Conservation (phyloP, 202 grass and related monocot genomes). For the Carex arenaria region DNA sequence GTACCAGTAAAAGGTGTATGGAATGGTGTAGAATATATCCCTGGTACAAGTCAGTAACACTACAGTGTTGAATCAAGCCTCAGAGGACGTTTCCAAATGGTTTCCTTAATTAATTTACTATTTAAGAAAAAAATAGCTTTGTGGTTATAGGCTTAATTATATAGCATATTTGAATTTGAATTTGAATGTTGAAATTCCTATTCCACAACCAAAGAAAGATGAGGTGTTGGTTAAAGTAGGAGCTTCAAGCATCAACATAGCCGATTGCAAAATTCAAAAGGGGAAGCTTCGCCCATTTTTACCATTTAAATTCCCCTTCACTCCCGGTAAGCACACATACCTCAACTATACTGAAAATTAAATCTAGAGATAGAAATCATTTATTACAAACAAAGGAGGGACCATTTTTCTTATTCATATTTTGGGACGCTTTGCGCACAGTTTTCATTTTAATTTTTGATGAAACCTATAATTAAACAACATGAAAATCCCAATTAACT, state of each 20-base stretch:
- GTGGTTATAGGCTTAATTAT: background rate
- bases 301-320: conserved; percentile 49
- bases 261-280: conserved; percentile 51
- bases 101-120: background rate
- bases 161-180: background rate
- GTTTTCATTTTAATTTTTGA: background rate
- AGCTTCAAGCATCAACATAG: conserved; percentile 42
- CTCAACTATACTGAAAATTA: background rate
- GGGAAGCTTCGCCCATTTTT: conserved; percentile 42
- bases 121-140: background rate
- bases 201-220: conserved; percentile 48
- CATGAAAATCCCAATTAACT: background rate
- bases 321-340: conserved; percentile 28
- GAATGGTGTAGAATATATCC: background rate
- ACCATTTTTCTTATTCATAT: background rate
- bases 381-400: background rate
- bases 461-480: background rate
- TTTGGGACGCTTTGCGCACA: background rate
- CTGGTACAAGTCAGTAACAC: background rate
- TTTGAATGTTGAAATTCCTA: conserved; percentile 43
- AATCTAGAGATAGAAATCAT: background rate
- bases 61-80: background rate
- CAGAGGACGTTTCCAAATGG: background rate
- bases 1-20: background rate
- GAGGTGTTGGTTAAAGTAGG: conserved; percentile 52